Evolutionary conservation across 768 basidiomycete species (phyloP).

Genomic region (Russula dissimulans): DNA sequence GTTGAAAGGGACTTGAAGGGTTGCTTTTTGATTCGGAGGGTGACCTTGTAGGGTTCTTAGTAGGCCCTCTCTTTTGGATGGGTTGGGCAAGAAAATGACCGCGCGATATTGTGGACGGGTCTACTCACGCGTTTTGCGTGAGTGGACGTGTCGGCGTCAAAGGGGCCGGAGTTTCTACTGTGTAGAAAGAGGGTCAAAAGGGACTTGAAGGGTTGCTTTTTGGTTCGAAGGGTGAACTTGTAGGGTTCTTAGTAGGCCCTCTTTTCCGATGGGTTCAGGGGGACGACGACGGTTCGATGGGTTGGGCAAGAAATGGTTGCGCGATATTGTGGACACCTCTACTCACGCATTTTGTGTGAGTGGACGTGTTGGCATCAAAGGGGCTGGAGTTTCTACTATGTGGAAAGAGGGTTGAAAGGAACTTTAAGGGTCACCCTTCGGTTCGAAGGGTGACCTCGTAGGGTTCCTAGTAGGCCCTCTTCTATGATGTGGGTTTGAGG

Average conservation of each 20-base stretch:
- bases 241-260: neutral
- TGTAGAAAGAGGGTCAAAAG: no score
- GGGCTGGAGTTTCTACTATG: conserved; percentile 25
- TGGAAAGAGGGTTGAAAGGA: conserved; percentile 21
- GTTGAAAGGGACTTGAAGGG: no score
- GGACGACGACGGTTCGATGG: neutral
- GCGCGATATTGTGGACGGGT: no score
- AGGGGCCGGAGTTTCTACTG: no score
- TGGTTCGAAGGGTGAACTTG: no score
- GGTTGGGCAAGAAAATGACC: no score
- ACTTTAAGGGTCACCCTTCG: no score
- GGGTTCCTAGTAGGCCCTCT: neutral
- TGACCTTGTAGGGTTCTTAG: neutral
- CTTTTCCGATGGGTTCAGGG: neutral
- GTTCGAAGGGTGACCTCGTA: neutral
- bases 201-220: no score
- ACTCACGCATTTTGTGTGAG: conserved; percentile 23
- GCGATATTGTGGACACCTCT: conserved; percentile 9
- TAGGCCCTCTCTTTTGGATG: no score
- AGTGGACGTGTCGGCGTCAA: no score
- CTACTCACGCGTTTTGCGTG: no score
- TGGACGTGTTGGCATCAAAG: conserved; percentile 24
- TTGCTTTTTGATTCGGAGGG: no score
- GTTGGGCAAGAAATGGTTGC: neutral
- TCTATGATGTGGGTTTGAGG: neutral